Evolutionary conservation across 2,329 filamentous ascomycete species (phyloP).

Genomic region (Huntiella savannae): DNA sequence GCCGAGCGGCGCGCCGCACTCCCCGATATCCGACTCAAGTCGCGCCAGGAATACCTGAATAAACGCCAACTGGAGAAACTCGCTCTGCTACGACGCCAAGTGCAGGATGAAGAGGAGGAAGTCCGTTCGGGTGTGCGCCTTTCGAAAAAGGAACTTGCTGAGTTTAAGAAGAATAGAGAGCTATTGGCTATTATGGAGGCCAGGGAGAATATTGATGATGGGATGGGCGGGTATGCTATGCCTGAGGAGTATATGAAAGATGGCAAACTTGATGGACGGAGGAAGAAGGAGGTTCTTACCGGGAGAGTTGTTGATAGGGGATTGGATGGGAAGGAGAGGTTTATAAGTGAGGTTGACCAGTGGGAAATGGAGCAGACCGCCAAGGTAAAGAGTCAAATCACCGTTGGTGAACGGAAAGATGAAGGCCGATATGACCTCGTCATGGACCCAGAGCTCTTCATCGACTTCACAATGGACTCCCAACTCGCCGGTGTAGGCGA

Average conservation of each 20-base stretch:
- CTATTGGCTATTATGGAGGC: slow-evolving; percentile 67
- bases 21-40: slow-evolving; percentile 62
- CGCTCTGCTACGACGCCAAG: slow-evolving; percentile 72
- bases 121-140: slow-evolving; percentile 55
- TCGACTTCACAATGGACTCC: slow-evolving; percentile 65
- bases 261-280: slow-evolving; percentile 68
- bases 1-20: slow-evolving; percentile 51
- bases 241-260: slow-evolving; percentile 92
- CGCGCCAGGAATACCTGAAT: slow-evolving; percentile 79
- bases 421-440: slow-evolving; percentile 75
- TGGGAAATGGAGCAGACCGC: slow-evolving; percentile 83
- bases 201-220: slow-evolving; percentile 70
- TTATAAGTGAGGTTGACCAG: slow-evolving; percentile 83
- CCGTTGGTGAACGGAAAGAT: slow-evolving; percentile 46
- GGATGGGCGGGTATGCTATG: slow-evolving; percentile 79
- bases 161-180: slow-evolving; percentile 79
- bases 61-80: slow-evolving; percentile 79
- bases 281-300: slow-evolving; percentile 79
- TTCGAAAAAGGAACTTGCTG: slow-evolving; percentile 60
- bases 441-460: slow-evolving; percentile 73
- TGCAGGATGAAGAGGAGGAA: slow-evolving; percentile 72
- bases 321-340: slow-evolving; percentile 72
- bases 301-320: slow-evolving; percentile 78
- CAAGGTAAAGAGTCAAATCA: slow-evolving; percentile 75
- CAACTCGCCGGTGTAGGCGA: slow-evolving; percentile 53